These are phyloP conservation scores for Trichoderma gracile DNA, from an alignment of 2,329 filamentous ascomycete species.

Conservation along the genomic window DNA sequence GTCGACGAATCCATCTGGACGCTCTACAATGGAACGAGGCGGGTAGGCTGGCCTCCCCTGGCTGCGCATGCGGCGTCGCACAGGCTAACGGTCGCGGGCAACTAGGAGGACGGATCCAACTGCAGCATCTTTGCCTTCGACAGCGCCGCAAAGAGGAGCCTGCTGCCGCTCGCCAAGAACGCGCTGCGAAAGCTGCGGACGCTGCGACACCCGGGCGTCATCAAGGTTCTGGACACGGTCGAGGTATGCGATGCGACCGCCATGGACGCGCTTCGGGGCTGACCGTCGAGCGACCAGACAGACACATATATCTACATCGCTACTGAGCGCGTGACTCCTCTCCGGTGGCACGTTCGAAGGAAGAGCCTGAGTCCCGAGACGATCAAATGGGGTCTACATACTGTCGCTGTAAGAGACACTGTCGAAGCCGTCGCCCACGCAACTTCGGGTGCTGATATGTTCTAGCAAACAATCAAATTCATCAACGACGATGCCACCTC, in stretches of 20 bases:
- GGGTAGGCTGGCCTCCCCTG: constrained; percentile 54
- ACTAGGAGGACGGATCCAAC: constrained; percentile 84
- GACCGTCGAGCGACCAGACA: constrained; percentile 57
- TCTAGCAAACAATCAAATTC: constrained; percentile 87
- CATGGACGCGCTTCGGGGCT: constrained; percentile 27
- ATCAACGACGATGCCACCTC: constrained; percentile 92
- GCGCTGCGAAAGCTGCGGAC: constrained; percentile 92
- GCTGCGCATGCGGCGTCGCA: background rate
- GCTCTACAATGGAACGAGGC: constrained; percentile 90
- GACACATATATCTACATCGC: constrained; percentile 96
- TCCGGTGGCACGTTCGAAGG: constrained; percentile 87
- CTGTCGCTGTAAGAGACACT: constrained; percentile 66
- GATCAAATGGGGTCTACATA: constrained; percentile 92
- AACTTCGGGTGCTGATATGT: constrained; percentile 29
- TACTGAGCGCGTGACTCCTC: constrained; percentile 82
- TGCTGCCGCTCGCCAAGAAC: constrained; percentile 85
- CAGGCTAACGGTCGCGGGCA: background rate
- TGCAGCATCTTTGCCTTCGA: constrained; percentile 99
- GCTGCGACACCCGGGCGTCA: constrained; percentile 87
- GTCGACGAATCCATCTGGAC: constrained; percentile 94
- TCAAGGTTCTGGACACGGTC: constrained; percentile 91
- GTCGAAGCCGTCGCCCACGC: too few relatives aligned
- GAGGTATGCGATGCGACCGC: constrained; percentile 61
- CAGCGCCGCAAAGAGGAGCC: constrained; percentile 74
- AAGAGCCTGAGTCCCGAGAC: constrained; percentile 89